Evolutionary conservation across 306 rosid genomes (phyloP), one percentile per base, ranked within the genome.

Genomic region (Geum urbanum): DNA sequence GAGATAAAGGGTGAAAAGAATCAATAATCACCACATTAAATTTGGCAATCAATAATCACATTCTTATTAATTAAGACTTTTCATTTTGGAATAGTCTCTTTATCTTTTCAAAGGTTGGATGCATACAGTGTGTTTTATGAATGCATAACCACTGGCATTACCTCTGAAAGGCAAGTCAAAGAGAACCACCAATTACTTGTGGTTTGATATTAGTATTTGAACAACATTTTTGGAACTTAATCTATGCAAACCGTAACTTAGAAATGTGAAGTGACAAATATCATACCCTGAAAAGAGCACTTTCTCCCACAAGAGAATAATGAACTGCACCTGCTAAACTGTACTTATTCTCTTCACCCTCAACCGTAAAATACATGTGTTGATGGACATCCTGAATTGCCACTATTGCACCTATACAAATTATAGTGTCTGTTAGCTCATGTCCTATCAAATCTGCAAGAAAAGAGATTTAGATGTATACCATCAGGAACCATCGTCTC

Each of bases 261-360:
- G 67, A 51, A 70, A 15, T 48, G 46, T 60, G 19, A 16, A 72
- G 62, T 54, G 51, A 49, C 56, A 47, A 60, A 59, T 63, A 76
- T 32, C 77, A 60, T 87, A 92, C 98, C 97, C 84, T 86, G 90
- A 92, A 92, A 70, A 92, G 95, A 66, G 98, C 97, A 78, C 88
- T 86, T 81, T 88, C 86, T 80, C 98, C 91, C 63, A 71, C 96
- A 78, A 92, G 91, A 74, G 97, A 92, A 83, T 90, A 88, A 85
- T 92, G 98, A 74, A 80, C 69, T 66, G 82, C 72, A 70, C 98
- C 94, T 52, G 67, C 94, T 70, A 88, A 52, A 70, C 77, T 87
- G 84, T 82, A 84, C 71, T 74, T 72, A 63, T 75, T 74, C 50
- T 84, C 86, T 56, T 83, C 83, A 63, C 94, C 89, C 63, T 92